Base-by-base conservation (phyloP, 352 stramenopile genomes). In the Plasmopara halstedii region DNA sequence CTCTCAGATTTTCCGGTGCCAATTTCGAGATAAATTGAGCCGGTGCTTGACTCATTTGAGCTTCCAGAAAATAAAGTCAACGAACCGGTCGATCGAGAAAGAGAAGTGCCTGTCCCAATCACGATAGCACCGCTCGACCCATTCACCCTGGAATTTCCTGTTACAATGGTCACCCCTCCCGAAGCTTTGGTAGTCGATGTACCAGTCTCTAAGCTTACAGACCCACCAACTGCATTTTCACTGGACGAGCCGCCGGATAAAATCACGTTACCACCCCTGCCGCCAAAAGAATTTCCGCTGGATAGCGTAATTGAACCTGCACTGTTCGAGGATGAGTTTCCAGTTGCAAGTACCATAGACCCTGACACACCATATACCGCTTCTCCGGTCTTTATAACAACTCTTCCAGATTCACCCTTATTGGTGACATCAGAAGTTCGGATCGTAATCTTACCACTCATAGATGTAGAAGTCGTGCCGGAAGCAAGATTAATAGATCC, bases 381-480 rank as follows among this genome's bases (percentile, higher is more conserved):
- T 26, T 18, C 29, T 31, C 67, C 66, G 5, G 68, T 80, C 3
- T 53, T 34, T 8, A 85, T 13, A 29, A 15, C 17, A 40, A 85
- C 23, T 20, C 17, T 27, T 3, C 71, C 71, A 37, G 58, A 70
- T 10, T 43, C 20, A 0, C 57, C 63, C 18, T 57, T 56, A 11
- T 9, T 27, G 21, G 19, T 46, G 18, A 50, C 50, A 1, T 9
- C 15, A 4, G 54, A 40, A 9, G 70, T 69, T 9, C 20, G 44
- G 31, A 89, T 67, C n/a, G 39, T 43, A 11, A 90, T 46, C n/a
- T 56, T 46, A 22, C 82, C 82, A 49, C 68, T 89, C 14, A 68
- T 47, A 9, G 67, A 65, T 2, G 63, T 38, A n/a, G 36, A 41
- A 21, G 62, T 70, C 11, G 49, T 50, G 6, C 76, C 76, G 4